Percentiles rank a stretch among this genome's conserved stretches.
phyloP scores from a whole-genome alignment of 2,329 filamentous ascomycete species.

The Chrysosphaeria jannelii region DNA sequence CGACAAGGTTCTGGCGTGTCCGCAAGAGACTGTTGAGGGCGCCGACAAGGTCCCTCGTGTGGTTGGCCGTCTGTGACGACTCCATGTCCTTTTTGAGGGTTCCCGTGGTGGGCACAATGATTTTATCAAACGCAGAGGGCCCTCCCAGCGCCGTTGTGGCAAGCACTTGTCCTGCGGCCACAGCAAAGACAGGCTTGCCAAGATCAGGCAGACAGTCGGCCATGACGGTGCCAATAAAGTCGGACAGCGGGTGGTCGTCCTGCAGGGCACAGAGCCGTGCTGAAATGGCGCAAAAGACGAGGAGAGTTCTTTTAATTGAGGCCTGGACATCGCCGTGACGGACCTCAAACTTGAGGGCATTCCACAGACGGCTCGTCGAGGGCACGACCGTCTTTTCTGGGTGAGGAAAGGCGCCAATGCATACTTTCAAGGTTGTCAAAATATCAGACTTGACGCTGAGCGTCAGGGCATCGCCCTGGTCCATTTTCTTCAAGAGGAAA shows the following conservation, averaged over 20 bases:
- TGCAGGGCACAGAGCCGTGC: conserved; percentile 9
- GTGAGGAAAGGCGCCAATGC: conserved; percentile 17
- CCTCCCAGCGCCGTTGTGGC: conserved; percentile 19
- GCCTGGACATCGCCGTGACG: conserved; percentile 28
- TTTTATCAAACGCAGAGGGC: conserved; percentile 16
- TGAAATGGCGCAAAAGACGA: conserved; percentile 19
- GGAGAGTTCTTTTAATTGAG: conserved; percentile 22
- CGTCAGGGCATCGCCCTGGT: conserved; percentile 26
- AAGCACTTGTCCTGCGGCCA: conserved; percentile 19
- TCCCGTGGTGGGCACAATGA: conserved; percentile 16
- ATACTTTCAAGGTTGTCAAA: conserved; percentile 22
- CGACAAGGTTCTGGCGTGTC: conserved; percentile 13
- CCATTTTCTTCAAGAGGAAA: conserved; percentile 24
- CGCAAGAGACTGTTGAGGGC: conserved; percentile 20
- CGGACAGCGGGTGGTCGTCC: conserved; percentile 6
- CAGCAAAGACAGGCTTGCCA: conserved; percentile 19
- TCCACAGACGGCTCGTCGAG: conserved; percentile 21
- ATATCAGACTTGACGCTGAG: conserved; percentile 29
- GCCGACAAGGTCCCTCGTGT: conserved; percentile 20
- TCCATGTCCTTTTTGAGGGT: conserved; percentile 18
- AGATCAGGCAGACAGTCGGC: conserved; percentile 23
- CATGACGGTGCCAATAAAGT: conserved; percentile 11
- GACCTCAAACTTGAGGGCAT: conserved; percentile 30
- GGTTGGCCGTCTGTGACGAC: conserved; percentile 17
- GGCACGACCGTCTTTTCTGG: conserved; percentile 17